phyloP scores from a whole-genome alignment of 139 green algal species.

The Eudorina sp. region DNA sequence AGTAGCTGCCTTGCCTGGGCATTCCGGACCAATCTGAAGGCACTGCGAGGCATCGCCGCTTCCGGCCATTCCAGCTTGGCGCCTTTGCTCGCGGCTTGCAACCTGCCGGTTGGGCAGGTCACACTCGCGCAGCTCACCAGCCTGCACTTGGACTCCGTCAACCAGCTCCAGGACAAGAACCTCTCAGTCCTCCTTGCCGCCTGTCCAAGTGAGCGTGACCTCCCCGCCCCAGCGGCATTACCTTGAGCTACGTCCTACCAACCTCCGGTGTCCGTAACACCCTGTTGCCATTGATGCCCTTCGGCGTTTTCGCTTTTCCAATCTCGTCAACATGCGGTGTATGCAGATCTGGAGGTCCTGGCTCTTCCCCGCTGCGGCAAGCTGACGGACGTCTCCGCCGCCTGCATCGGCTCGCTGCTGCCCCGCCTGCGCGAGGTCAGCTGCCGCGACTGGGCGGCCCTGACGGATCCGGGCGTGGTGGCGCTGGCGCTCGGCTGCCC shows the following conservation, averaged over 20 bases:
- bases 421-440: background rate
- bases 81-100: background rate
- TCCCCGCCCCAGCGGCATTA: too few relatives aligned
- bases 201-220: conserved; percentile 30
- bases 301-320: too few relatives aligned
- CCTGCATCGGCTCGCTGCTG: background rate
- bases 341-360: conserved; percentile 33
- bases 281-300: too few relatives aligned
- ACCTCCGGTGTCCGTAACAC: too few relatives aligned
- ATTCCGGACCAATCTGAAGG: conserved; percentile 13
- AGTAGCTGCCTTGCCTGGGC: background rate
- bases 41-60: conserved; percentile 39
- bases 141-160: conserved; percentile 11
- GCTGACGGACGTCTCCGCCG: conserved; percentile 9
- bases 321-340: too few relatives aligned
- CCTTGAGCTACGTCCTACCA: too few relatives aligned
- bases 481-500: conserved; percentile 1
- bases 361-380: conserved; percentile 22
- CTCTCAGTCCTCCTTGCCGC: background rate
- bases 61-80: conserved; percentile 12
- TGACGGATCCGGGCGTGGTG: conserved; percentile 13
- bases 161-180: conserved; percentile 26
- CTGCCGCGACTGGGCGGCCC: conserved; percentile 14
- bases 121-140: background rate
- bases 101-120: background rate